Evolutionary conservation across 139 green algal species (phyloP).

Genomic region (Zygnema cylindricum): DNA sequence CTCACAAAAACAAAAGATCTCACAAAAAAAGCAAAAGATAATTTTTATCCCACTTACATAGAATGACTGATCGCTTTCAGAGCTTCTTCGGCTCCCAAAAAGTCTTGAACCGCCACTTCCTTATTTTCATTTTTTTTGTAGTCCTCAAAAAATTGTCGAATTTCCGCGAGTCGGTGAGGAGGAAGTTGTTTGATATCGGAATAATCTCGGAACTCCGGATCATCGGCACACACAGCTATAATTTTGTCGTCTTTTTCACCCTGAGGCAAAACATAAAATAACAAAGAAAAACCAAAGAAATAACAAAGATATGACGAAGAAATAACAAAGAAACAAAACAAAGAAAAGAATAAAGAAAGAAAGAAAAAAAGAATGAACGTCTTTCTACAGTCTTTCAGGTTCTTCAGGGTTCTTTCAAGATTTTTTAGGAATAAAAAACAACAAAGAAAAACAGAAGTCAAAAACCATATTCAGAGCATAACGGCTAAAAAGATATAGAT

Average conservation of each 20-base stretch:
- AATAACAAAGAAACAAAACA: too few relatives aligned
- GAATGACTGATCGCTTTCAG: conserved; percentile 71
- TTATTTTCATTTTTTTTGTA: conserved; percentile 82
- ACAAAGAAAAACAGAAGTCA: too few relatives aligned
- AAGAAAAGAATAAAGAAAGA: too few relatives aligned
- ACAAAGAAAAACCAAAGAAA: too few relatives aligned
- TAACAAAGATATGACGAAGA: too few relatives aligned
- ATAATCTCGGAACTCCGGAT: conserved; percentile 89
- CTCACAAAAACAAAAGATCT: not conserved
- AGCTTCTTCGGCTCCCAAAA: conserved; percentile 80
- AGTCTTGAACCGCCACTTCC: conserved; percentile 90
- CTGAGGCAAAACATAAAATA: too few relatives aligned
- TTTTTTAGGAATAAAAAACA: too few relatives aligned
- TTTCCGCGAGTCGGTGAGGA: conserved; percentile 74
- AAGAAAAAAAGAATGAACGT: too few relatives aligned
- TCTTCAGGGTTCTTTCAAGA: too few relatives aligned
- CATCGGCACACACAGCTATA: conserved; percentile 85
- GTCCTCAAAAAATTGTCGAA: conserved; percentile 62
- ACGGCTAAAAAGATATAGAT: too few relatives aligned
- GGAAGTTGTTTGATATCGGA: conserved; percentile 90
- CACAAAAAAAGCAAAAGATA: not conserved
- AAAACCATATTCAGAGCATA: too few relatives aligned
- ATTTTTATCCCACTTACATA: conserved; percentile 24
- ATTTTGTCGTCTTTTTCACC: conserved; percentile 68
- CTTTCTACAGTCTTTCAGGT: too few relatives aligned